Percentiles rank a stretch among this genome's conserved stretches.
phyloP scores from a whole-genome alignment of 1,284 basidiomycete species.

The Ustilago cynodontis region DNA sequence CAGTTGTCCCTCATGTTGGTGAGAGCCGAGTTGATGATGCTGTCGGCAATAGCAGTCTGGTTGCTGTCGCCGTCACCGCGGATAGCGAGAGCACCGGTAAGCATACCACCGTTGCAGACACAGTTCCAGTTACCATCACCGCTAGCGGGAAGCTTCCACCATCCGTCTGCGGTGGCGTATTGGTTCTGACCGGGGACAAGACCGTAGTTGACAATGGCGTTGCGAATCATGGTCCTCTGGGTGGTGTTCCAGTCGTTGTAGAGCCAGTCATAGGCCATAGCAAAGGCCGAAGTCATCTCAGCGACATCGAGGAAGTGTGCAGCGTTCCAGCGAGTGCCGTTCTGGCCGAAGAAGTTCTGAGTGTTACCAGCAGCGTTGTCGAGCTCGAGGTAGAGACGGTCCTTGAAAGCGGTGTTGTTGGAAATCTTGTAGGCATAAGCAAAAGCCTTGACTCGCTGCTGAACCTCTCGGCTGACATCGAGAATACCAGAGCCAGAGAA shows the following conservation, averaged over 20 bases:
- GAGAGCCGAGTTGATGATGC: constrained; percentile 79
- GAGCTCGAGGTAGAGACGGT: constrained; percentile 86
- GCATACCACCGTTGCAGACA: constrained; percentile 92
- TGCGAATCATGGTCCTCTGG: constrained; percentile 80
- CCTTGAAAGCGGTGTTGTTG: constrained; percentile 88
- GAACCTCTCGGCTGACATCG: constrained; percentile 89
- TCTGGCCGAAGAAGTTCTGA: constrained; percentile 74
- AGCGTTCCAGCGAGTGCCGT: constrained; percentile 80
- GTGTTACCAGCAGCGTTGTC: constrained; percentile 70
- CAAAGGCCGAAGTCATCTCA: constrained; percentile 77
- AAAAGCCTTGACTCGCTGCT: constrained; percentile 90
- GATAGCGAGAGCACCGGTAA: constrained; percentile 89
- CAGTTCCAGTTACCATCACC: constrained; percentile 94
- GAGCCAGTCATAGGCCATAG: constrained; percentile 93
- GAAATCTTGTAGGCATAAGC: constrained; percentile 91
- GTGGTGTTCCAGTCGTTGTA: constrained; percentile 84
- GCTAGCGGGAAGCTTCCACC: constrained; percentile 71
- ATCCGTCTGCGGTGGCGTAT: constrained; percentile 68
- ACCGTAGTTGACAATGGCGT: constrained; percentile 83
- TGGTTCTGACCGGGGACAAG: constrained; percentile 73
- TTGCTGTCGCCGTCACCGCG: constrained; percentile 78
- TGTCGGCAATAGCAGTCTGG: constrained; percentile 78
- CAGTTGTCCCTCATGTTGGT: constrained; percentile 85
- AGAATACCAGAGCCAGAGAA: constrained; percentile 83
- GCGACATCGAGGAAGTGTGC: constrained; percentile 93